Conservation (phyloP, 495 filamentous ascomycete genomes). For the Clavariopsis aquatica region DNA sequence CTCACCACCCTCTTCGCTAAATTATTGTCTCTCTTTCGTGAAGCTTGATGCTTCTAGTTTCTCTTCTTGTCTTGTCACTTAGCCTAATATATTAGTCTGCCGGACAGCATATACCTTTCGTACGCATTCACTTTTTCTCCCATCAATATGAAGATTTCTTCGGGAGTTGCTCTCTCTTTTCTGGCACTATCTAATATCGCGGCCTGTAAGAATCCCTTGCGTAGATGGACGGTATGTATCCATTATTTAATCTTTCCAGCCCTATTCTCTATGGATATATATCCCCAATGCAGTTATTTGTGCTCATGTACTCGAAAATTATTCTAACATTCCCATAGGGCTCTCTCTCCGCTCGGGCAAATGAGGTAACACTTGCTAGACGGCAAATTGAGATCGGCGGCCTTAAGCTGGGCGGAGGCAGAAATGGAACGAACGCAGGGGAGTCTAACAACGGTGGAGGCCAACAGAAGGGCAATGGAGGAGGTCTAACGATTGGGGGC, state of each 20-base stretch:
- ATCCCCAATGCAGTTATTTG: neutral
- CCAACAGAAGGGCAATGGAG: neutral
- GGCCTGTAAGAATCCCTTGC: neutral
- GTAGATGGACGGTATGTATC: conserved; percentile 17
- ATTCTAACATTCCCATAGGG: conserved; percentile 10
- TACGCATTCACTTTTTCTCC: neutral
- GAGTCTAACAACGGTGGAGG: neutral
- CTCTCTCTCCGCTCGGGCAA: conserved; percentile 21
- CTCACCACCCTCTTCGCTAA: neutral
- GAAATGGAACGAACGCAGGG: neutral
- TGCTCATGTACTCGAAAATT: too few species aligned
- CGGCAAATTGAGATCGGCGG: conserved; percentile 23
- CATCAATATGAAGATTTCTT: conserved; percentile 18
- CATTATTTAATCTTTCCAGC: neutral
- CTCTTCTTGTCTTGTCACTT: conserved; percentile 1
- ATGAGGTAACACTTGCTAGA: conserved; percentile 9
- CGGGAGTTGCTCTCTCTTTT: conserved; percentile 7
- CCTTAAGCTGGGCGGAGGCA: conserved; percentile 7
- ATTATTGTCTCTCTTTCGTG: conserved; percentile 3
- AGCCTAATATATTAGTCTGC: conserved; percentile 13
- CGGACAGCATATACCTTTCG: conserved; percentile 19
- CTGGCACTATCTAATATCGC: conserved; percentile 18
- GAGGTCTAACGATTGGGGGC: conserved; percentile 22
- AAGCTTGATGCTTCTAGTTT: conserved; percentile 26
- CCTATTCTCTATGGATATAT: too few species aligned